Evolutionary conservation across 2,329 filamentous ascomycete genomes (phyloP).

Genomic region (Lomentospora prolificans): DNA sequence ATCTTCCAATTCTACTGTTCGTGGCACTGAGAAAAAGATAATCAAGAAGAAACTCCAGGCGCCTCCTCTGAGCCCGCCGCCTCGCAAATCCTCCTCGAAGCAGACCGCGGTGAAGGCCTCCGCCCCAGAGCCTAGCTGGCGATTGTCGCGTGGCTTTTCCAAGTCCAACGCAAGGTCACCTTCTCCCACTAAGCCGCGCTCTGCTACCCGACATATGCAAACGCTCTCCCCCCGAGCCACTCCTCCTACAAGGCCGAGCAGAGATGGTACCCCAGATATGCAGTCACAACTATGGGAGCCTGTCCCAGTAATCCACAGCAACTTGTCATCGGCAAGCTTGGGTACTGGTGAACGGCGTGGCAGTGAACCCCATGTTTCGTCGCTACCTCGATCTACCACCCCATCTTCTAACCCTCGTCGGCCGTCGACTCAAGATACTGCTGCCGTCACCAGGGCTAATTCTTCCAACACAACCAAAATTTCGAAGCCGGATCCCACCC

Average conservation of each 20-base stretch:
- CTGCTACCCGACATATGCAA: constrained; percentile 13
- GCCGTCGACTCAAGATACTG: constrained; percentile 24
- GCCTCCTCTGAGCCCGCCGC: constrained; percentile 49
- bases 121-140: constrained; percentile 29
- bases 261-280: constrained; percentile 56
- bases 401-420: constrained; percentile 18
- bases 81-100: constrained; percentile 51
- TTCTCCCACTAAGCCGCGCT: constrained; percentile 23
- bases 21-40: constrained; percentile 29
- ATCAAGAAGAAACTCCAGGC: constrained; percentile 34
- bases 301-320: constrained; percentile 53
- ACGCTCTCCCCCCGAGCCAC: constrained; percentile 18
- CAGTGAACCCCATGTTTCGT: constrained; percentile 26
- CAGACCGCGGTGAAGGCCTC: constrained; percentile 21
- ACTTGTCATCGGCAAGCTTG: constrained; percentile 39
- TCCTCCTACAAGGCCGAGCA: constrained; percentile 53
- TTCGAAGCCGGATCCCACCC: constrained; percentile 15
- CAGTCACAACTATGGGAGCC: constrained; percentile 43
- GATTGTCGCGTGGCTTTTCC: constrained; percentile 22
- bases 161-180: constrained; percentile 20
- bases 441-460: constrained; percentile 19
- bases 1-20: constrained; percentile 60
- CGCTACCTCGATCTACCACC: constrained; percentile 24
- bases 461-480: constrained; percentile 14
- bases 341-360: constrained; percentile 31